A percentile compares a stretch with the other conserved stretches of the same genome.
Conservation (phyloP, 192 early-diverging fungal genomes). For the Podila minutissima region DNA sequence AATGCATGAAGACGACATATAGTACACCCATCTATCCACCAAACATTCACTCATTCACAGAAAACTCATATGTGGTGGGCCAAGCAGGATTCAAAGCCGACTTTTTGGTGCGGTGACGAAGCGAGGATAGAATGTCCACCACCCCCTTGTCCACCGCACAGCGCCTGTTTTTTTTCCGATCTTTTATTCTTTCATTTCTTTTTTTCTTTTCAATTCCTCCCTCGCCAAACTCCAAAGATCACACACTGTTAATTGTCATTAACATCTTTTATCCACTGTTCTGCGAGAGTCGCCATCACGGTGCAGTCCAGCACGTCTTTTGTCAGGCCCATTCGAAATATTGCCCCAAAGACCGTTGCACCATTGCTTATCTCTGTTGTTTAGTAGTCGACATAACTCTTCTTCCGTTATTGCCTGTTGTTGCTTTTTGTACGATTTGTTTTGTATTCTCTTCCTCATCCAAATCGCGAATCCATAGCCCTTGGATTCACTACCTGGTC, state of each 20-base stretch:
- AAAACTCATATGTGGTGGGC: not conserved
- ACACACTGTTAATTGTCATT: too few species aligned
- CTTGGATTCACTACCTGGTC: too few species aligned
- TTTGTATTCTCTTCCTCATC: not conserved
- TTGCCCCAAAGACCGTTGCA: too few species aligned
- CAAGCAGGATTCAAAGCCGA: too few species aligned
- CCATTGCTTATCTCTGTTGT: not conserved
- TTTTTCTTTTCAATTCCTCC: not conserved
- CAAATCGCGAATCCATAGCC: too few species aligned
- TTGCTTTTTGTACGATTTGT: not conserved
- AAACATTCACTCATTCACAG: not conserved
- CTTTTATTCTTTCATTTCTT: not conserved
- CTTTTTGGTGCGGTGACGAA: too few species aligned
- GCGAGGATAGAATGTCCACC: not conserved
- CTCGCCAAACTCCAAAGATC: not conserved
- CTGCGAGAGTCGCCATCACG: too few species aligned
- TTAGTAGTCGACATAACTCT: not conserved
- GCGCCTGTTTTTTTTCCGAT: not conserved
- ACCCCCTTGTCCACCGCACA: not conserved
- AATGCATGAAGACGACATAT: constrained; percentile 19
- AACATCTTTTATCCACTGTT: not conserved
- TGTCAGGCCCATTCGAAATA: too few species aligned
- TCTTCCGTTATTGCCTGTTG: not conserved
- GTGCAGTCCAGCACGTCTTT: too few species aligned
- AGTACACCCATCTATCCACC: not conserved